Evolutionary conservation across 495 filamentous ascomycete genomes (phyloP).

Genomic region (Penicillium roqueforti): DNA sequence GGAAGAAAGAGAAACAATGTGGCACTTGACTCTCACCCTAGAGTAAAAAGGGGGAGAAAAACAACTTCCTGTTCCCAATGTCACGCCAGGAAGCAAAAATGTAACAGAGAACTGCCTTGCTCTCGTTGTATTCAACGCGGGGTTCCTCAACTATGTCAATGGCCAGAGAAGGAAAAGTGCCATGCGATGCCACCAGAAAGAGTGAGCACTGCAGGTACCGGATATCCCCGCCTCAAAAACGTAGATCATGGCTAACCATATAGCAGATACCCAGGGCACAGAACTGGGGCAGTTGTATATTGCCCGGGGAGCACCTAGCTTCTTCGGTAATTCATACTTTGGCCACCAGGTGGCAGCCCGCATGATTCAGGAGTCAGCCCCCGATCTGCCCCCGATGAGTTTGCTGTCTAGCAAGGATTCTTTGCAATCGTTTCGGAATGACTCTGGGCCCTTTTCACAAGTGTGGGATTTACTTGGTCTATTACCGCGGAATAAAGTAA

Average conservation of each 20-base stretch:
- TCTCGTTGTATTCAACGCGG: slow-evolving; percentile 14
- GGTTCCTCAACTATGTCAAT: slow-evolving; percentile 10
- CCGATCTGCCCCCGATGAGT: slow-evolving; percentile 16
- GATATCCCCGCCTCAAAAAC: background rate
- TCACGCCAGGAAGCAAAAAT: slow-evolving; percentile 15
- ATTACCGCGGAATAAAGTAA: slow-evolving; percentile 16
- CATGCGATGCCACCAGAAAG: background rate
- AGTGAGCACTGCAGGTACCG: slow-evolving; percentile 8
- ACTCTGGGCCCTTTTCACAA: slow-evolving; percentile 16
- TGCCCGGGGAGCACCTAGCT: slow-evolving; percentile 14
- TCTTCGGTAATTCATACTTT: slow-evolving; percentile 20
- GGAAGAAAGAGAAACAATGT: background rate
- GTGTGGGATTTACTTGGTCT: slow-evolving; percentile 18
- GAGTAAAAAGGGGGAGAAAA: slow-evolving; percentile 11
- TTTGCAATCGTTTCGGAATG: slow-evolving; percentile 15
- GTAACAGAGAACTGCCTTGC: slow-evolving; percentile 10
- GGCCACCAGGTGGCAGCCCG: slow-evolving; percentile 17
- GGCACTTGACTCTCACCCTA: background rate
- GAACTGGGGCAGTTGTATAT: slow-evolving; percentile 16
- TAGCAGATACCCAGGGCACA: slow-evolving; percentile 7
- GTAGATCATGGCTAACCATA: background rate
- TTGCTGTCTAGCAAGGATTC: slow-evolving; percentile 17
- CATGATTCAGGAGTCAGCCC: slow-evolving; percentile 18
- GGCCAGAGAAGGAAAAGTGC: slow-evolving; percentile 5
- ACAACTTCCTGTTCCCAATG: slow-evolving; percentile 17